Evolutionary conservation across 176 grass and related monocot species (phyloP).

Genomic region (Hordeum marinum): DNA sequence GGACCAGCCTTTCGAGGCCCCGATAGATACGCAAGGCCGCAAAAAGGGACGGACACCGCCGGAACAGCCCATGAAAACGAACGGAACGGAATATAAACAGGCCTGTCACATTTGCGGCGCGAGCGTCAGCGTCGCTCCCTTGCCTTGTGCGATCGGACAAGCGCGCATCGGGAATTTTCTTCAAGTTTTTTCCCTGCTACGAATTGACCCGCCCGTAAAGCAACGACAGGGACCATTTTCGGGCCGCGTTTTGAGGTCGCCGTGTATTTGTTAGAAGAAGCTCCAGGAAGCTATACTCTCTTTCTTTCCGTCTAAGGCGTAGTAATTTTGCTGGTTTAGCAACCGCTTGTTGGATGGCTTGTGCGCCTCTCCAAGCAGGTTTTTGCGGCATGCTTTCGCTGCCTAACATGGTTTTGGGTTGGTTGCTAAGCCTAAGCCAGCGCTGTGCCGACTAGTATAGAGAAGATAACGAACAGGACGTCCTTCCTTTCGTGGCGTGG

Average conservation of each 20-base stretch:
- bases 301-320: not conserved
- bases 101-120: not conserved
- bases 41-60: not conserved
- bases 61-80: not conserved
- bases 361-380: too few species aligned
- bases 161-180: not conserved
- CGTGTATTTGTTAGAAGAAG: not conserved
- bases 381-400: not conserved
- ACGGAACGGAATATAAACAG: not conserved
- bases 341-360: not conserved
- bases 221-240: not conserved
- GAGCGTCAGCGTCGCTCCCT: not conserved
- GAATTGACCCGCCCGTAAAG: not conserved
- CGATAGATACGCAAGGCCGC: not conserved
- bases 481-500: not conserved
- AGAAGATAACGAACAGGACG: too few species aligned
- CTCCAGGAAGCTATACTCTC: not conserved
- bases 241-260: not conserved
- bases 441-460: not conserved
- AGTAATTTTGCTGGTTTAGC: not conserved
- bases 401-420: not conserved
- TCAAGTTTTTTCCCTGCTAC: not conserved
- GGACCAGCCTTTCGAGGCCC: not conserved
- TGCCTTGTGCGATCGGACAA: constrained; percentile 4
- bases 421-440: not conserved